A percentile compares a stretch with the other conserved stretches of the same genome.
Evolutionary conservation across 83 land plant genomes (phyloP).

Genomic region (Thuja plicata): DNA sequence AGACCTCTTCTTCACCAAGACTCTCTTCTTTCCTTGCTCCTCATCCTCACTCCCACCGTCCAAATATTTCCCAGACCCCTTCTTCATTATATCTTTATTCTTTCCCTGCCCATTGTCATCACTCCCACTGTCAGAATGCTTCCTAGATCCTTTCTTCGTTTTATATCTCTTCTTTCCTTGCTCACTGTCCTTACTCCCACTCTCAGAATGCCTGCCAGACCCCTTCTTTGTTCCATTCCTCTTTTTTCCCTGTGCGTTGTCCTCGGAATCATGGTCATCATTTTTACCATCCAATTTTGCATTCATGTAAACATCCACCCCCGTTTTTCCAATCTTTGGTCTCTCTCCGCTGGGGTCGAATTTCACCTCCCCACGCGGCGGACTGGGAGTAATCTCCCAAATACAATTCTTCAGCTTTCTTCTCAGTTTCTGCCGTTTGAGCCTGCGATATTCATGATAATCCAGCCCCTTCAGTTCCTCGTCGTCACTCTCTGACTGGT

Average conservation of each 20-base stretch:
- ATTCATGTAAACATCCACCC: background rate
- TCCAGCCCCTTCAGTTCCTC: constrained; percentile 64
- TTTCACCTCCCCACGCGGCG: constrained; percentile 41
- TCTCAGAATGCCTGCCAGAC: background rate
- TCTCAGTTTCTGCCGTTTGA: constrained; percentile 79
- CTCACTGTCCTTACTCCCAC: background rate
- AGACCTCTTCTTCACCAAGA: background rate
- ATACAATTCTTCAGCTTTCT: constrained; percentile 61
- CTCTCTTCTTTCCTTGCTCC: background rate
- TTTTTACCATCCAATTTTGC: background rate
- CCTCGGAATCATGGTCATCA: background rate
- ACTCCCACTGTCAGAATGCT: background rate
- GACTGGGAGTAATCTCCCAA: constrained; percentile 90
- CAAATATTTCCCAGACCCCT: background rate
- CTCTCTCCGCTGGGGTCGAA: background rate
- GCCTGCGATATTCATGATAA: constrained; percentile 58
- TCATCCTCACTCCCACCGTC: background rate
- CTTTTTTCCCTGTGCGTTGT: background rate
- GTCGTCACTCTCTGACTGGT: constrained; percentile 8
- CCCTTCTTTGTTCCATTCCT: background rate
- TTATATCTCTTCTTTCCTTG: background rate
- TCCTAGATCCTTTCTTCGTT: background rate
- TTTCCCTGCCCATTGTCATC: background rate
- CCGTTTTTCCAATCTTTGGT: background rate
- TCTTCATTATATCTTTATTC: background rate